phyloP scores from a whole-genome alignment of 768 basidiomycete genomes.

The Amanita jacksonii region DNA sequence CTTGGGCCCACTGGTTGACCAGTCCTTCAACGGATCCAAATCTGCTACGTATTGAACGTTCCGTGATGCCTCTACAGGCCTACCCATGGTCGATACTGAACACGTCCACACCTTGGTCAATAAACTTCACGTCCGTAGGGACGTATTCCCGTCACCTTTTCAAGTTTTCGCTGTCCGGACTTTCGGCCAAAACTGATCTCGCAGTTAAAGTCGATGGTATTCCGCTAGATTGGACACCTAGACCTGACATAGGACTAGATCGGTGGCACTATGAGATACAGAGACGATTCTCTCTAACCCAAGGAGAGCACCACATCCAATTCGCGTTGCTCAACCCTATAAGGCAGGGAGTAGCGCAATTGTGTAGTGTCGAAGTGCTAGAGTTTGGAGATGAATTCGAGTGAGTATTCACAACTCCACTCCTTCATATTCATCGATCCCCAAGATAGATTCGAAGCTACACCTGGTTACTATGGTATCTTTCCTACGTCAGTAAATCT shows the following conservation, averaged over 20 bases:
- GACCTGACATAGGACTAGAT: constrained; percentile 49
- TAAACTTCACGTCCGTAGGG: constrained; percentile 55
- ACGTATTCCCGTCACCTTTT: constrained; percentile 50
- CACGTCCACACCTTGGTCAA: constrained; percentile 46
- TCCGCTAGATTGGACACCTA: constrained; percentile 51
- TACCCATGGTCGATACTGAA: constrained; percentile 75
- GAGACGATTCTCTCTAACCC: constrained; percentile 26
- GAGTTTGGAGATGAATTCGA: constrained; percentile 60
- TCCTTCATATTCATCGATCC: constrained; percentile 1
- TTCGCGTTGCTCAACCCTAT: constrained; percentile 44
- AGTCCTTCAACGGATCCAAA: constrained; percentile 14
- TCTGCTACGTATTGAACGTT: constrained; percentile 45
- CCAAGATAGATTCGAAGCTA: constrained; percentile 44
- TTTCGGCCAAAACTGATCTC: constrained; percentile 46
- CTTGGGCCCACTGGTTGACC: constrained; percentile 70
- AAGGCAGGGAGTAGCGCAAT: constrained; percentile 48
- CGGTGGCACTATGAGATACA: constrained; percentile 69
- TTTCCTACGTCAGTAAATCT: constrained; percentile 57
- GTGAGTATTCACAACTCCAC: constrained; percentile 26
- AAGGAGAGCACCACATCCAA: constrained; percentile 47
- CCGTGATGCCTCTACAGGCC: constrained; percentile 63
- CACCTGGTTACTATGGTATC: constrained; percentile 49
- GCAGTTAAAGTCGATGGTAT: constrained; percentile 50
- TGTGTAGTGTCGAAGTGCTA: constrained; percentile 69
- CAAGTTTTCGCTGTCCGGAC: constrained; percentile 64